A percentile compares a stretch with the other conserved stretches of the same genome.
These are phyloP conservation scores for Leishmania tropica DNA, from an alignment of 208 protist species.

Conservation along the genomic window DNA sequence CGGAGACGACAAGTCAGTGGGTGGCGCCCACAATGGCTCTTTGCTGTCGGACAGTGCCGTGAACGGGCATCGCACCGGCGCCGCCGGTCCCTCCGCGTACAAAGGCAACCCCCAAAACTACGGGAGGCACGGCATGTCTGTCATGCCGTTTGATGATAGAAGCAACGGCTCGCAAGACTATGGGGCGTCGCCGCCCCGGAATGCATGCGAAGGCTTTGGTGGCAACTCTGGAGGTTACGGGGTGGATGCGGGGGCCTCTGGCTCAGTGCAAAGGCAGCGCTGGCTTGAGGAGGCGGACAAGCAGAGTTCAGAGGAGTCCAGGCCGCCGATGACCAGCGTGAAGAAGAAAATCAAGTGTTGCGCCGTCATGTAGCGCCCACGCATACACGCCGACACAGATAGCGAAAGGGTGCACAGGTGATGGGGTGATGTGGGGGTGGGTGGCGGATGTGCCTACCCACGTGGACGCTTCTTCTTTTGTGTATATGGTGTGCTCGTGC, in stretches of 20 bases:
- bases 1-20: background rate
- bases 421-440: too few relatives aligned
- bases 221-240: background rate
- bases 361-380: conserved; percentile 27
- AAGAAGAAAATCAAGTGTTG: conserved; percentile 32
- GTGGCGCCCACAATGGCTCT: background rate
- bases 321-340: background rate
- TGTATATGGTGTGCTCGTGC: too few relatives aligned
- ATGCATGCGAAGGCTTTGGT: background rate
- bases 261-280: background rate
- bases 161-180: background rate
- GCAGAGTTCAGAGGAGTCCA: background rate
- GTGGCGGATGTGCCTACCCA: background rate
- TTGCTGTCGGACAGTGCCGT: background rate
- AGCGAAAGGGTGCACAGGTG: too few relatives aligned
- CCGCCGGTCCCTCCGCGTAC: background rate
- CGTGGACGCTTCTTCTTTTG: background rate
- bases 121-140: background rate
- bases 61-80: background rate
- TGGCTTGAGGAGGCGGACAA: background rate
- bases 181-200: background rate
- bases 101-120: conserved; percentile 3
- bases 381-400: background rate
- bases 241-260: background rate
- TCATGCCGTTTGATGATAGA: background rate